These are phyloP conservation scores for Fraxinus pennsylvanica DNA, from an alignment of 257 asterid species.

Conservation along the genomic window DNA sequence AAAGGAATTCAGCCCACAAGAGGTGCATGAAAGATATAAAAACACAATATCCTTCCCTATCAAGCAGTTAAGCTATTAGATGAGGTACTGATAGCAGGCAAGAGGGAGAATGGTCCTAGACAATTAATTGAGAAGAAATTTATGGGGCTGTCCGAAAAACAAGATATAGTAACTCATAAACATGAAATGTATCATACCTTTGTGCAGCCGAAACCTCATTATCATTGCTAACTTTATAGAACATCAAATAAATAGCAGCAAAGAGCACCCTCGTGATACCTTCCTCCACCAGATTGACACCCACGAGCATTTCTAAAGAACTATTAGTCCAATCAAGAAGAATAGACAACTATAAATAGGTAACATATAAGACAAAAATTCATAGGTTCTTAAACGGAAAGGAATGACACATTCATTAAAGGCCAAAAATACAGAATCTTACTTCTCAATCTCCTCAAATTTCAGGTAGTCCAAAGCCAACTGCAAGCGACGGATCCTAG, in stretches of 20 bases:
- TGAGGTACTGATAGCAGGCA: background rate
- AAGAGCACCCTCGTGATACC: conserved; percentile 84
- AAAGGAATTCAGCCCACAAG: background rate
- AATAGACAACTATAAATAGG: conserved; percentile 29
- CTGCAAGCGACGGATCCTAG: conserved; percentile 83
- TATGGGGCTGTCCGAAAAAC: background rate
- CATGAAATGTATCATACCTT: conserved; percentile 55
- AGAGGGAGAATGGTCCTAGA: background rate
- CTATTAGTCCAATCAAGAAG: conserved; percentile 58
- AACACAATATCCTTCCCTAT: background rate
- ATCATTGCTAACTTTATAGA: conserved; percentile 61
- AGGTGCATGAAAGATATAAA: background rate
- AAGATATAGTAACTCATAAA: conserved; percentile 5
- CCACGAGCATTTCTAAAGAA: conserved; percentile 81
- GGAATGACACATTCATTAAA: conserved; percentile 19
- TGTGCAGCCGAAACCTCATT: conserved; percentile 80
- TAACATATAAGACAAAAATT: conserved; percentile 11
- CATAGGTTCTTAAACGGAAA: conserved; percentile 26
- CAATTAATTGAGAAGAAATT: background rate
- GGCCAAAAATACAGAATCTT: conserved; percentile 33
- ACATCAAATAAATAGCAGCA: conserved; percentile 80
- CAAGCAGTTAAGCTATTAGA: conserved; percentile 3
- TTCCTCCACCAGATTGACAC: conserved; percentile 78
- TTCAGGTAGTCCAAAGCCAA: conserved; percentile 82
- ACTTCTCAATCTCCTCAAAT: conserved; percentile 83